These are phyloP conservation scores for Coemansia sp. DNA, from an alignment of 192 early-diverging fungal species.

Conservation along the genomic window DNA sequence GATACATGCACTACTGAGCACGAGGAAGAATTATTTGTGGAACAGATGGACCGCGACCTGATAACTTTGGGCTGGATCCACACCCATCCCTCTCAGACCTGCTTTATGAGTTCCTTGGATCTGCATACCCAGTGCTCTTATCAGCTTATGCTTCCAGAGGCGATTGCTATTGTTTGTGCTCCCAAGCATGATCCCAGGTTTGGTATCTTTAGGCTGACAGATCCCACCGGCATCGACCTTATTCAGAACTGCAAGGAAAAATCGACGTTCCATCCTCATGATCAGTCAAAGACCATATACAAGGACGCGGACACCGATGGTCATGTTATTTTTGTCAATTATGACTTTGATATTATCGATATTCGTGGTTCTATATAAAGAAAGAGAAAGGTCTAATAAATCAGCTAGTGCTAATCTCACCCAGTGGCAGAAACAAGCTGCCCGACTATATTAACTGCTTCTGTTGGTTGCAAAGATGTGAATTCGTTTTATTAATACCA, in stretches of 20 bases:
- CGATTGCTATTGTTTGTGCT: constrained; percentile 88
- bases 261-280: constrained; percentile 80
- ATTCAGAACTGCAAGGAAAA: constrained; percentile 71
- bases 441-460: too few relatives aligned
- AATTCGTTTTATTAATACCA: too few relatives aligned
- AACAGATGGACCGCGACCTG: constrained; percentile 70
- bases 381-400: neutral
- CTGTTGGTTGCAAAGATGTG: too few relatives aligned
- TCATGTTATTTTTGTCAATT: constrained; percentile 42
- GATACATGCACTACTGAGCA: constrained; percentile 82
- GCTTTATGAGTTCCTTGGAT: constrained; percentile 91
- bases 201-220: constrained; percentile 85
- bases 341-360: constrained; percentile 54
- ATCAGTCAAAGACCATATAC: constrained; percentile 38
- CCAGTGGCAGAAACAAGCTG: too few relatives aligned
- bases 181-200: constrained; percentile 69
- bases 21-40: constrained; percentile 82
- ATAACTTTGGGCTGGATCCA: constrained; percentile 91
- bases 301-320: constrained; percentile 44
- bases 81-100: constrained; percentile 92
- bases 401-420: too few relatives aligned
- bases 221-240: constrained; percentile 78
- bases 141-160: constrained; percentile 88
- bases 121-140: constrained; percentile 91
- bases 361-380: constrained; percentile 19